Evolutionary conservation across 176 grass and related monocot genomes (phyloP), one percentile per base, ranked within the genome.

Genomic region (Aegilops longissima): DNA sequence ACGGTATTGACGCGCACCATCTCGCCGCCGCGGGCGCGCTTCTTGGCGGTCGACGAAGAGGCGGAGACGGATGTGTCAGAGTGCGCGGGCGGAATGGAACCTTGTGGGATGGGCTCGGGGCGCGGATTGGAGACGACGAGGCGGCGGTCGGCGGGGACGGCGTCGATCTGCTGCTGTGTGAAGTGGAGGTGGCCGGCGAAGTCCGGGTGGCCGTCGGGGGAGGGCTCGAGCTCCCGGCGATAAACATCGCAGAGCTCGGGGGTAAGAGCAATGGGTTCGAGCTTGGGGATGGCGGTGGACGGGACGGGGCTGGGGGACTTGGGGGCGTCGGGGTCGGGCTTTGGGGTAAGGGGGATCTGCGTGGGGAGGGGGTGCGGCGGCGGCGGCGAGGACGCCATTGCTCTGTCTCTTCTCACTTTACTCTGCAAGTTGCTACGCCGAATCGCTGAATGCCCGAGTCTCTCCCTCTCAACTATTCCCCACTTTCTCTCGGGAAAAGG

Each of bases 1-100:
- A 98, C 29, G 63, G 73, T 13, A 30, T 84, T 49, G 77, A 83
- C 70, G 24, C 96, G 96, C 44, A 98, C 93, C 93, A 98, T 76
- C 63, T 90, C 96, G 3, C 42, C 13, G 14, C 64, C 44, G 80
- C 84, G 85, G 34, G 84, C 56, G 47, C 86, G 93, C 68, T 98
- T 98, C 88, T 79, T 97, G 23, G 83, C 21, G 38, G 51, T 2
- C n/a, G 83, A 68, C 39, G 82, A 59, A 38, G 86, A 58, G 20
- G 61, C 20, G 12, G 35, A 62, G 36, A 27, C 24, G 79, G 38
- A 42, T 12, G 20, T 21, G 61, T n/a, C 25, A 2, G 73, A 5
- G 25, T 27, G 73, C 45, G 35, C 35, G 35, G 14, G 47, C 27
- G 74, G 74, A 20, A 56, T 54, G 27, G 74, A 77, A 54, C 29